phyloP scores from a whole-genome alignment of 345 rosid species.

The Eutrema yunnanense region DNA sequence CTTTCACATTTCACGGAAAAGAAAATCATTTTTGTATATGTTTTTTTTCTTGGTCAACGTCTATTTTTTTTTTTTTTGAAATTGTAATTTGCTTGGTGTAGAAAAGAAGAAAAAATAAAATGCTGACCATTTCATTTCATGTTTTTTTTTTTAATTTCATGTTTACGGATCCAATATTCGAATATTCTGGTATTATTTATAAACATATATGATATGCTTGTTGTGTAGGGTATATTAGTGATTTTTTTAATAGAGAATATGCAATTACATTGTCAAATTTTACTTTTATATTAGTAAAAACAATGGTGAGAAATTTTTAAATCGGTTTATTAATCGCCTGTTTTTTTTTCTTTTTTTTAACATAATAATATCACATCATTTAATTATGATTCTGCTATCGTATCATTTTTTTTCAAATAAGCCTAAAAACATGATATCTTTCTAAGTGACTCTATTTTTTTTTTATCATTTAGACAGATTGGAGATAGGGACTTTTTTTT shows the following conservation, averaged over 20 bases:
- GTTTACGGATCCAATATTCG: constrained; percentile 7
- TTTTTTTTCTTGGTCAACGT: constrained; percentile 13
- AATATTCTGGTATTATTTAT: constrained; percentile 8
- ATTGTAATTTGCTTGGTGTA: background rate
- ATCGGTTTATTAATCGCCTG: background rate
- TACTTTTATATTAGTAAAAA: background rate
- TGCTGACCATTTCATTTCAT: constrained; percentile 2
- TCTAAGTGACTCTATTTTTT: background rate
- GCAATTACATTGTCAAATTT: background rate
- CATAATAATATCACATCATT: background rate
- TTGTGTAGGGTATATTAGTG: background rate
- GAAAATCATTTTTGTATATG: background rate
- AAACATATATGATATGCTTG: background rate
- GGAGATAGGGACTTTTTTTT: background rate
- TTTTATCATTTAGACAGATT: background rate
- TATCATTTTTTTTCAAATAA: background rate
- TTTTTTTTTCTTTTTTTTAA: background rate
- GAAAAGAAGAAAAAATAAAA: background rate
- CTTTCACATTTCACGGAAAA: background rate
- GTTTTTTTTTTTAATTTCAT: background rate
- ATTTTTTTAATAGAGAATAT: background rate
- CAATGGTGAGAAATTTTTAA: background rate
- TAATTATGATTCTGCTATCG: background rate
- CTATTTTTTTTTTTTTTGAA: background rate
- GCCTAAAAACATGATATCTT: background rate